These are phyloP conservation scores for Ceratobasidium sp. DNA, from an alignment of 1,284 basidiomycete genomes.

Conservation along the genomic window DNA sequence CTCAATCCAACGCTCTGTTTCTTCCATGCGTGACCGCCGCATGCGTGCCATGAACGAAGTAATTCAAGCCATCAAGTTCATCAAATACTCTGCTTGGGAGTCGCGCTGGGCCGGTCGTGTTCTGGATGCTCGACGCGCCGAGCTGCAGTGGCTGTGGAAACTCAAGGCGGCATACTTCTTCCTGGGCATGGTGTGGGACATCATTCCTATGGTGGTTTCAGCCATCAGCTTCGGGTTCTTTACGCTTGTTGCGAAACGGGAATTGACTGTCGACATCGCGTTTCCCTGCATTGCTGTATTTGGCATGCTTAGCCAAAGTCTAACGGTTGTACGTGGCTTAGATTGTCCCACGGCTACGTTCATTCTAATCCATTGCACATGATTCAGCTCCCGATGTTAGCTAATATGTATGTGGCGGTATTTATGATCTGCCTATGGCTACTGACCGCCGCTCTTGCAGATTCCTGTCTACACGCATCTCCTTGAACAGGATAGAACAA, in stretches of 20 bases:
- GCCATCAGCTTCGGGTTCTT: neutral
- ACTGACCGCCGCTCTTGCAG: neutral
- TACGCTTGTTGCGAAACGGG: constrained; percentile 36
- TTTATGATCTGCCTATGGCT: neutral
- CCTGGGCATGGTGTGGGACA: constrained; percentile 35
- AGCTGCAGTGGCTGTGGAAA: neutral
- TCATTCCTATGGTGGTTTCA: neutral
- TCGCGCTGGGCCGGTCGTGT: constrained; percentile 37
- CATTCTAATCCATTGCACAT: neutral
- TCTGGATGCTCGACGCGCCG: constrained; percentile 17
- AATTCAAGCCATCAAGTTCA: neutral
- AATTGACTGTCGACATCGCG: constrained; percentile 40
- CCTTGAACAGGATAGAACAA: constrained; percentile 42
- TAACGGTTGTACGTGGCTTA: constrained; percentile 18
- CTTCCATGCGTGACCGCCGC: constrained; percentile 35
- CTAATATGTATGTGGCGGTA: constrained; percentile 8
- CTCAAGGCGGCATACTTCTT: constrained; percentile 24
- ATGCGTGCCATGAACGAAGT: constrained; percentile 37
- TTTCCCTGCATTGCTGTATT: constrained; percentile 35
- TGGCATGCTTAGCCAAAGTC: constrained; percentile 23
- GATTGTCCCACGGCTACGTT: neutral
- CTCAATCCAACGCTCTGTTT: constrained; percentile 7
- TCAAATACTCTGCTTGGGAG: constrained; percentile 45
- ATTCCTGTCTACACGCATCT: neutral
- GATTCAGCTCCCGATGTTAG: constrained; percentile 40